Evolutionary conservation across 305 asterid species (phyloP).

Genomic region (Solanum hybrid): DNA sequence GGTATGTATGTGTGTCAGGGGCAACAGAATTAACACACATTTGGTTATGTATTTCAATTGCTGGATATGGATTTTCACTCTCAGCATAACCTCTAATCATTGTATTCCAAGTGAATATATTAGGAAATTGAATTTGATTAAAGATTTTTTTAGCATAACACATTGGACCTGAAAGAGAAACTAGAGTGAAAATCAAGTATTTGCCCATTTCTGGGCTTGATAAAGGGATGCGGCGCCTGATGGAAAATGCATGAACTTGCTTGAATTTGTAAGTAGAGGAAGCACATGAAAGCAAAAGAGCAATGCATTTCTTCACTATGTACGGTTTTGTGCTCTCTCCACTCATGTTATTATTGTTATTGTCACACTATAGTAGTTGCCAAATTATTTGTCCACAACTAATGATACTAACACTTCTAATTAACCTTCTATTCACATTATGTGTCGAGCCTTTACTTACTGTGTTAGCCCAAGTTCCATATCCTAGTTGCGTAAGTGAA

Average conservation of each 20-base stretch:
- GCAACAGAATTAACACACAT: slow-evolving; percentile 29
- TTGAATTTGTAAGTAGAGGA: slow-evolving; percentile 47
- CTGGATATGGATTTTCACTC: slow-evolving; percentile 66
- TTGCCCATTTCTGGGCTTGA: slow-evolving; percentile 58
- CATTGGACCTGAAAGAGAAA: slow-evolving; percentile 66
- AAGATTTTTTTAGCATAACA: slow-evolving; percentile 50
- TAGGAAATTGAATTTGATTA: slow-evolving; percentile 45
- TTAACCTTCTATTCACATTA: not conserved
- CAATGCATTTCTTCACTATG: slow-evolving; percentile 65
- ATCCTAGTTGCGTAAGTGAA: not conserved
- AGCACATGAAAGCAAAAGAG: slow-evolving; percentile 65
- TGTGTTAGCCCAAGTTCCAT: not conserved
- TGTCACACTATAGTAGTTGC: not conserved
- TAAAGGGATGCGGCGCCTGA: slow-evolving; percentile 58
- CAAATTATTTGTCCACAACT: not conserved
- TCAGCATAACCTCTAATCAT: slow-evolving; percentile 90
- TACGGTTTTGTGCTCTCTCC: slow-evolving; percentile 33
- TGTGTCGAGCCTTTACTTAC: not conserved
- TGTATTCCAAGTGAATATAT: slow-evolving; percentile 77
- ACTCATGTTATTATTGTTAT: not conserved
- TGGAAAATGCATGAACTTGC: slow-evolving; percentile 76
- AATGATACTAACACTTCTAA: not conserved
- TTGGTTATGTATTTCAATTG: slow-evolving; percentile 37
- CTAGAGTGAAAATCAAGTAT: slow-evolving; percentile 48
- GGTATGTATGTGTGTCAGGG: slow-evolving; percentile 81